Base-by-base conservation (phyloP, 2,329 filamentous ascomycete genomes). In the Clonostachys chloroleuca region DNA sequence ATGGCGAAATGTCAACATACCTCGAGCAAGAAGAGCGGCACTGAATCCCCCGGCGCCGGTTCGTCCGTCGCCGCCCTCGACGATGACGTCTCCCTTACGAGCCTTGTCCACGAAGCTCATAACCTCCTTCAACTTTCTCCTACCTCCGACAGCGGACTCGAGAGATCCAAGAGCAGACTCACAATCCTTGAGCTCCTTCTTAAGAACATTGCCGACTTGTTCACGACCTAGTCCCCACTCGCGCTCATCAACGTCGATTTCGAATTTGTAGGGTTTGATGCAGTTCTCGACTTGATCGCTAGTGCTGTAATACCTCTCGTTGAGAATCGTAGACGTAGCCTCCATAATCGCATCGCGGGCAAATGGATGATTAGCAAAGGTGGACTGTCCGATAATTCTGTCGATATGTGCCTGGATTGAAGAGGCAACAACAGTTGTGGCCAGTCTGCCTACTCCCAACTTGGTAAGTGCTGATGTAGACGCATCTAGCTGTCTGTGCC, bases 241-340 rank as follows among this genome's bases (percentile, higher is more conserved):
- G 8, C 83, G 77, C 37, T 92, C 88, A 59, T 96, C 90, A 41
- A 99, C 84, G 57, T 99, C 94, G 49, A 99, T 95, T 52, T 96
- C 91, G 56, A 92, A 97, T 64, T 99, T 99, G 74, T 92, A 99
- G 0, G 95, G 94, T 67, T 99, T 99, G 68, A 99, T 95, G 63
- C 92, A 99, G 62, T 97, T 97, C 66, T 99, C 94, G 1, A 99
- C 89, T 68, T 97, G 94, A 59, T 99, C 95, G 52, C 89, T 94
- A 2, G 95, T 99, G 67, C 92, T 94, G 69, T 96, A 97, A 53
- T 95, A 96, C 13, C 92, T 80, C 59, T 99, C 94, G 54, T 94
- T 94, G 12, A 99, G 72, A 46, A 99, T 97, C 24, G 83, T 87
- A 1, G 89, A 87, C 2, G 91, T 90, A 1, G 94, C 92, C 56